Evolutionary conservation across 306 rosid species (phyloP), one percentile per base, ranked within the genome.

Genomic region (Dryas alaskensis): DNA sequence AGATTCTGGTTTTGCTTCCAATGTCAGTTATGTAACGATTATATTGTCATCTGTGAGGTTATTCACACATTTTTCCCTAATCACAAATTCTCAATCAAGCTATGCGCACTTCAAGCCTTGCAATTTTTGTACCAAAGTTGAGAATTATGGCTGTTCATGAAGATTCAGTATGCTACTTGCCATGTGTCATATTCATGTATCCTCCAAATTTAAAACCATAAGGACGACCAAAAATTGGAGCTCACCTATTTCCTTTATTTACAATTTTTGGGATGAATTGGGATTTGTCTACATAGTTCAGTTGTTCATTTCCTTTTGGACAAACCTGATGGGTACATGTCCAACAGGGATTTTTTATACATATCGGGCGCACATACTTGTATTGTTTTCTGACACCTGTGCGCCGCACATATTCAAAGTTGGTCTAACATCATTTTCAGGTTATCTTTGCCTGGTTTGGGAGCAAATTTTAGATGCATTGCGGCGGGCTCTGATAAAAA

Each of bases 301-400:
- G 27, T 40, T 53, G 52, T 25, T 52, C 3, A 13, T 65, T 16
- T 52, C 51, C 63, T 31, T 74, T 75, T 75, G 60, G 44, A 73
- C 16, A 40, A 4, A 3, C 17, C 11, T 4, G 45, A n/a, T 13
- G 60, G 27, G 46, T 13, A 31, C 57, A 31, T 42, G 45, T 50
- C 19, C 61, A n/a, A 40, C 43, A 19, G 2, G 48, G 11, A 13
- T 73, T 7, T 53, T 9, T 53, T 17, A 5, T 7, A 39, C 14
- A 4, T 45, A 31, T 8, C 16, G 7, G 7, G 39, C 48, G 39
- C 37, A 0, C 2, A 3, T 11, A 7, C 69, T 17, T 53, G 14
- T 8, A 10, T 16, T 67, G 47, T 67, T 67, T 12, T 11, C 42
- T 19, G 50, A 67, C 58, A 54, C 66, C 60, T 75, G 46, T 55